phyloP scores from a whole-genome alignment of 1,284 basidiomycete species.

The Coniferiporia sulphurascens region DNA sequence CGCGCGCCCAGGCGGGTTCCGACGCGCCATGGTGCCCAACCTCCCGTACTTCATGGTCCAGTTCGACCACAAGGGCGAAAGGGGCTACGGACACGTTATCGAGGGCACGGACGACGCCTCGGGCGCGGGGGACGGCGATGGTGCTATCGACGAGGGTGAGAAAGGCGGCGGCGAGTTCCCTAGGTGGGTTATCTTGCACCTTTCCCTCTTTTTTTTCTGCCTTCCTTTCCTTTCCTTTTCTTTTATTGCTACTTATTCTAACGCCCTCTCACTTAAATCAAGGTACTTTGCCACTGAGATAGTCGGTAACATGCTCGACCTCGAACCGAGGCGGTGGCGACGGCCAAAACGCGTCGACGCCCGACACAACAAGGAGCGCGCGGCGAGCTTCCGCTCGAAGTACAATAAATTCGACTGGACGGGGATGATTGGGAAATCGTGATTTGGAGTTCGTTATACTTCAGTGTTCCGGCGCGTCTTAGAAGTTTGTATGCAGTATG shows the following conservation, averaged over 20 bases:
- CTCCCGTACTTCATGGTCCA: constrained; percentile 98
- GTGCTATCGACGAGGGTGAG: constrained; percentile 73
- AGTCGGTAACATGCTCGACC: constrained; percentile 84
- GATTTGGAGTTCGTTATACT: background rate
- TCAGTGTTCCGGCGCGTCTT: background rate
- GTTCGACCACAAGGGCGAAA: constrained; percentile 96
- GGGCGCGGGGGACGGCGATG: constrained; percentile 60
- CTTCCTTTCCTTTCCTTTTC: background rate
- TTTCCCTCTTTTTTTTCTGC: background rate
- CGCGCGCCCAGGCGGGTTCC: constrained; percentile 81
- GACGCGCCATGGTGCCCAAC: constrained; percentile 90
- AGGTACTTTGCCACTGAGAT: constrained; percentile 96
- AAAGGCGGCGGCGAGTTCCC: constrained; percentile 88
- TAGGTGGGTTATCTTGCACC: constrained; percentile 46
- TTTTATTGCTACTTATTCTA: constrained; percentile 18
- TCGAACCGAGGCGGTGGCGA: constrained; percentile 87
- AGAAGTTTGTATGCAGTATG: background rate
- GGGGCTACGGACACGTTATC: constrained; percentile 95
- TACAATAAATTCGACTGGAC: constrained; percentile 81
- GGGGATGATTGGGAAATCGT: constrained; percentile 48
- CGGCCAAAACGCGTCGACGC: constrained; percentile 74
- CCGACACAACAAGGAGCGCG: constrained; percentile 64
- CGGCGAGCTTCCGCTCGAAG: constrained; percentile 60
- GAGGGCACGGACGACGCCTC: constrained; percentile 75
- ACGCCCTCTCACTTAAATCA: background rate